phyloP scores from a whole-genome alignment of 768 basidiomycete genomes.

The Crepidotus variabilis region DNA sequence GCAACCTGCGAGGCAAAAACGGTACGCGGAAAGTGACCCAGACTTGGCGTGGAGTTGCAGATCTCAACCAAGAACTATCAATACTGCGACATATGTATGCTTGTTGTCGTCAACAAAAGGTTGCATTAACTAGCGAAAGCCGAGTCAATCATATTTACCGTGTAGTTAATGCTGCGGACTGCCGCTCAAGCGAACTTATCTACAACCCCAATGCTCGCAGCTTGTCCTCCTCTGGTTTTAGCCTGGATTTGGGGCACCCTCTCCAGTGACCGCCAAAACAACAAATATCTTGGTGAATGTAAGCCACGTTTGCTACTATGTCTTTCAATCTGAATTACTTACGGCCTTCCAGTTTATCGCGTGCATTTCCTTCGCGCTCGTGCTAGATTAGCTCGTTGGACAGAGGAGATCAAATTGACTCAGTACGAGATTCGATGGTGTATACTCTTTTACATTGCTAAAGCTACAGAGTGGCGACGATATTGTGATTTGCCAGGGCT shows the following conservation, averaged over 20 bases:
- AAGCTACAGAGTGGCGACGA: neutral
- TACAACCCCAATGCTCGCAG: neutral
- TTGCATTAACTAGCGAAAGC: neutral
- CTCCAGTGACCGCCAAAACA: neutral
- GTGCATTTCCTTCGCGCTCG: neutral
- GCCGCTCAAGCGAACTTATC: neutral
- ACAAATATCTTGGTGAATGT: neutral
- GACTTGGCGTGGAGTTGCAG: neutral
- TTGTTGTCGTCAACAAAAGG: neutral
- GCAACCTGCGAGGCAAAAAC: neutral
- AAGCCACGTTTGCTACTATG: neutral
- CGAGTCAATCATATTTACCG: neutral
- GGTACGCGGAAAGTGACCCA: neutral
- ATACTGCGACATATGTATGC: neutral
- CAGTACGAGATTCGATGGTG: neutral
- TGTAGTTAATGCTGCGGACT: neutral
- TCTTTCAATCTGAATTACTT: neutral
- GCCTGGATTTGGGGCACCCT: neutral
- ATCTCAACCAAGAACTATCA: neutral
- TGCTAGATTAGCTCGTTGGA: neutral
- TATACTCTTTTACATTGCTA: neutral
- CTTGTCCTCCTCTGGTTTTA: neutral
- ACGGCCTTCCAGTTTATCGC: neutral
- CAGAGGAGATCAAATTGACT: neutral
- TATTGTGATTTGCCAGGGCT: neutral